These are phyloP conservation scores for Peniophora sp. DNA, from an alignment of 1,284 basidiomycete genomes.

Conservation along the genomic window DNA sequence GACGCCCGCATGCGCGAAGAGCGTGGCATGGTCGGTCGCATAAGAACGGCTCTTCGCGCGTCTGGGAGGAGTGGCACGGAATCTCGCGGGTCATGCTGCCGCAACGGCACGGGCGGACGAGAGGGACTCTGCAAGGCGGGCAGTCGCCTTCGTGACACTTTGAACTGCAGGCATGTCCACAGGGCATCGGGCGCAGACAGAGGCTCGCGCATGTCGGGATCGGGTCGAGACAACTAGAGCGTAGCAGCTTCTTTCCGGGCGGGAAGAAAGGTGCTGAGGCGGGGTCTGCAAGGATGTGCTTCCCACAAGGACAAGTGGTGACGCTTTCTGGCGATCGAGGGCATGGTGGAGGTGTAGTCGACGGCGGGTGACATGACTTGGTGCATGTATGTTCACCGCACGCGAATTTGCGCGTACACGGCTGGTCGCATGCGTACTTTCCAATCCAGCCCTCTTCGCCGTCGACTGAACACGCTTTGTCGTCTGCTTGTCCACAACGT, in stretches of 20 bases:
- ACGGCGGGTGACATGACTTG: constrained; percentile 68
- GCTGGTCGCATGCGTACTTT: constrained; percentile 50
- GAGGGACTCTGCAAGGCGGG: constrained; percentile 62
- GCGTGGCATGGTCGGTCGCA: constrained; percentile 75
- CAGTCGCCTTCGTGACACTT: constrained; percentile 60
- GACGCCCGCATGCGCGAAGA: constrained; percentile 71
- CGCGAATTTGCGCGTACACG: constrained; percentile 49
- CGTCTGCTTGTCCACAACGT: constrained; percentile 55
- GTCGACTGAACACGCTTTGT: constrained; percentile 19
- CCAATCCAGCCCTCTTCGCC: constrained; percentile 52
- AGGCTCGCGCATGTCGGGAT: constrained; percentile 71
- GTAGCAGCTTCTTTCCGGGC: constrained; percentile 28
- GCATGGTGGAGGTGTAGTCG: constrained; percentile 49
- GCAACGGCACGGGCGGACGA: constrained; percentile 75
- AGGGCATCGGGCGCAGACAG: constrained; percentile 61
- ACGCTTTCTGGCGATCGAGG: constrained; percentile 66
- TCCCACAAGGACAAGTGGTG: constrained; percentile 77
- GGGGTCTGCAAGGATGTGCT: constrained; percentile 41
- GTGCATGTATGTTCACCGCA: constrained; percentile 72
- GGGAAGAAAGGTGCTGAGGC: constrained; percentile 23
- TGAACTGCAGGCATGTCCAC: constrained; percentile 60
- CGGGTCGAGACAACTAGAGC: constrained; percentile 60
- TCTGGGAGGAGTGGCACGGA: constrained; percentile 37
- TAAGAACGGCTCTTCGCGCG: constrained; percentile 45
- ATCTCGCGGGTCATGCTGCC: constrained; percentile 54